Base-by-base conservation (phyloP, 495 filamentous ascomycete species). In the Penicillium bovifimosum region DNA sequence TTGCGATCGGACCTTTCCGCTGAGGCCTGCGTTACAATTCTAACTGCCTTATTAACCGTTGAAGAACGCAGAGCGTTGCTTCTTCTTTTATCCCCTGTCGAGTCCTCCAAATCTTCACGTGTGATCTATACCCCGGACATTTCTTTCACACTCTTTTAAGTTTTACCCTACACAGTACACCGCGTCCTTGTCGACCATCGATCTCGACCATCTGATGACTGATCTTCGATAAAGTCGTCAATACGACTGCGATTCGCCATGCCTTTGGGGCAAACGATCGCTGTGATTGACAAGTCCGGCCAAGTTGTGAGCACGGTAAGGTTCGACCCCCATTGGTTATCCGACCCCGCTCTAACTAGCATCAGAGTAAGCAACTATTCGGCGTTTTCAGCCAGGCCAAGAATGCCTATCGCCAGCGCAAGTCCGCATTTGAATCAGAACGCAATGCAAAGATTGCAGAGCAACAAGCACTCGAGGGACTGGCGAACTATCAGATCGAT, bases 221-320 rank as follows among this genome's bases (percentile, higher is more conserved):
- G 52, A 45, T 56, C 34, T 26, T 20, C 34, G 51, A 14, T 56
- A 47, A 48, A 24, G 50, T 56, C 54, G 41, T 48, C 51, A 29
- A 14, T 32, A 47, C 44, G 55, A 55, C 53, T 52, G 35, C 52
- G 29, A 38, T 55, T 36, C 45, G 52, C 33, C 51, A 76, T 74
- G 72, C 74, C 73, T 28, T 59, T 86, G 27, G 78, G 79, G 46
- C 73, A 96, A 72, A 88, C 89, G 35, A 85, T 96, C 62, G 89
- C 89, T 48, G 87, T 96, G 50, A 82, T 96, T 70, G 91, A 96
- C 74, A 88, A 86, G 62, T 95, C 90, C 52, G 90, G 90, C 52
- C 92, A 96, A 77, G 83, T 95, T 8, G 87, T 96, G 45, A 91
- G 85, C 77, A 93, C 87, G 50, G 90, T 93, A 80, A 69, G 87